Percentiles rank a stretch among this genome's conserved stretches.
Evolutionary conservation across 352 stramenopile species (phyloP).

Genomic region (Blastocystis hominis): DNA sequence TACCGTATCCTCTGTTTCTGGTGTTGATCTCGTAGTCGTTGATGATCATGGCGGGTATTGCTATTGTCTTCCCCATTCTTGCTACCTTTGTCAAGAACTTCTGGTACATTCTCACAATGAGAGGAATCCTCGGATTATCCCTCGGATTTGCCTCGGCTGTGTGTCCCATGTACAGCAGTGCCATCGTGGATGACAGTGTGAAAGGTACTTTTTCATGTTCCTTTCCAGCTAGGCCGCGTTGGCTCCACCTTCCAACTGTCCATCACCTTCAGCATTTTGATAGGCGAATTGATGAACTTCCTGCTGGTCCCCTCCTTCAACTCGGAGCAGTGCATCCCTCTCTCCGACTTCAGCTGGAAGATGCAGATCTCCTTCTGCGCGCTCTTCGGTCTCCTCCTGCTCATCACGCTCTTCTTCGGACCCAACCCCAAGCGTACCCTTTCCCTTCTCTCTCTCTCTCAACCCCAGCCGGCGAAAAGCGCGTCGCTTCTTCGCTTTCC

Average conservation of each 20-base stretch:
- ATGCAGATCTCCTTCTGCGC: slow-evolving; percentile 27
- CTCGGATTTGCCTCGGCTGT: slow-evolving; percentile 32
- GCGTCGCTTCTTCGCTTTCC: slow-evolving; percentile 49
- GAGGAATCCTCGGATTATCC: slow-evolving; percentile 19
- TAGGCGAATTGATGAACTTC: slow-evolving; percentile 32
- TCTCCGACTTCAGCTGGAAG: slow-evolving; percentile 33
- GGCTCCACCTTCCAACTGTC: slow-evolving; percentile 24
- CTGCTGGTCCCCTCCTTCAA: slow-evolving; percentile 8
- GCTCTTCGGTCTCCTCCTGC: background rate
- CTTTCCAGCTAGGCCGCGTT: background rate
- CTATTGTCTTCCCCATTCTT: slow-evolving; percentile 8
- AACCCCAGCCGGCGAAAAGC: background rate
- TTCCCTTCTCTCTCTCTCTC: background rate
- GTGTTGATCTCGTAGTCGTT: background rate
- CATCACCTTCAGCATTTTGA: slow-evolving; percentile 21
- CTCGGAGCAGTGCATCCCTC: slow-evolving; percentile 4
- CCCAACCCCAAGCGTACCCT: slow-evolving; percentile 20
- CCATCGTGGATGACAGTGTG: slow-evolving; percentile 27
- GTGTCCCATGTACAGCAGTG: slow-evolving; percentile 51
- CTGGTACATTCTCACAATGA: slow-evolving; percentile 20
- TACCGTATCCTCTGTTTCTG: background rate
- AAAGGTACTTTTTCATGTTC: background rate
- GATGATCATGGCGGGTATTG: background rate
- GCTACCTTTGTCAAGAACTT: slow-evolving; percentile 24
- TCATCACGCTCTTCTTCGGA: slow-evolving; percentile 34